These are phyloP conservation scores for Malbranchea zuffiana DNA, from an alignment of 2,329 filamentous ascomycete genomes.

Conservation along the genomic window DNA sequence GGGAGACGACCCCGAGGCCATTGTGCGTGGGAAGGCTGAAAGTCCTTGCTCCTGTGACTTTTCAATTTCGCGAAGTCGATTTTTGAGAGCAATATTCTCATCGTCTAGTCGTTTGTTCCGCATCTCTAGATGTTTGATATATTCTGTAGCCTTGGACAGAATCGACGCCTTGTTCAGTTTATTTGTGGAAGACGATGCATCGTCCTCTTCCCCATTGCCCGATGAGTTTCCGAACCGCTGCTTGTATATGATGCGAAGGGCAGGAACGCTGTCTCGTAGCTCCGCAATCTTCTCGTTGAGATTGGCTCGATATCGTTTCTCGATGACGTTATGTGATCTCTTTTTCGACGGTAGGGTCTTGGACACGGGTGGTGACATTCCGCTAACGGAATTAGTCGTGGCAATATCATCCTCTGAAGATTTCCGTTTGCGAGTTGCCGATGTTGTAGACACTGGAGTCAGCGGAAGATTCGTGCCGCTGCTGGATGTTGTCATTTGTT, in stretches of 20 bases:
- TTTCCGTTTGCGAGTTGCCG: slow-evolving; percentile 10
- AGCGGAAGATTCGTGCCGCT: slow-evolving; percentile 5
- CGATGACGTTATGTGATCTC: slow-evolving; percentile 95
- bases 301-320: slow-evolving; percentile 92
- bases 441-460: slow-evolving; percentile 8
- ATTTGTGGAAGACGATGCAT: slow-evolving; percentile 74
- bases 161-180: slow-evolving; percentile 98
- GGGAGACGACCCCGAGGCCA: slow-evolving; percentile 33
- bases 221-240: slow-evolving; percentile 26
- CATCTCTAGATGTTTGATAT: slow-evolving; percentile 88
- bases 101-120: slow-evolving; percentile 71
- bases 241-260: slow-evolving; percentile 72
- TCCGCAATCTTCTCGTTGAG: slow-evolving; percentile 95
- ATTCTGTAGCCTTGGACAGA: slow-evolving; percentile 88
- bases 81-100: slow-evolving; percentile 69
- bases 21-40: slow-evolving; percentile 28
- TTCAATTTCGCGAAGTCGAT: slow-evolving; percentile 68
- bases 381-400: slow-evolving; percentile 38
- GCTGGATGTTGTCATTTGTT: slow-evolving; percentile 2
- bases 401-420: slow-evolving; percentile 22
- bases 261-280: slow-evolving; percentile 81
- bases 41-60: slow-evolving; percentile 40
- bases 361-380: slow-evolving; percentile 38
- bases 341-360: slow-evolving; percentile 64
- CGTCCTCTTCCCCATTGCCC: slow-evolving; percentile 66